phyloP scores from a whole-genome alignment of 257 asterid genomes.

The Thymus quinquecostatus region DNA sequence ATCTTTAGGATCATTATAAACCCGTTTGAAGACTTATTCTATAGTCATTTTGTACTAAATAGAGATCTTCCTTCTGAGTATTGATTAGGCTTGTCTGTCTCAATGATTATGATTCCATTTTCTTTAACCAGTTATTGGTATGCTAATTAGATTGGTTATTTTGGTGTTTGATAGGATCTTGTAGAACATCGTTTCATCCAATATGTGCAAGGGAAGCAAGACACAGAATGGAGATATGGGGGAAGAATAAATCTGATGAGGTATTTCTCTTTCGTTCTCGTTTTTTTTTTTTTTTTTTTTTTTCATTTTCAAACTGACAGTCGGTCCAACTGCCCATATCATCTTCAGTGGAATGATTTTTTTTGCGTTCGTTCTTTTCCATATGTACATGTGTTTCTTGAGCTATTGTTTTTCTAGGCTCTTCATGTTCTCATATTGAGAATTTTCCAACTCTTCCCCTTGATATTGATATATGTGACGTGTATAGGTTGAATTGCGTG shows the following conservation, averaged over 20 bases:
- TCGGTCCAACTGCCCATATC: background rate
- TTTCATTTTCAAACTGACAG: background rate
- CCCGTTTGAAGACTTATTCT: slow-evolving; percentile 2
- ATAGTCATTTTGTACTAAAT: slow-evolving; percentile 10
- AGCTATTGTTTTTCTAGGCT: slow-evolving; percentile 14
- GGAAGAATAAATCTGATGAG: slow-evolving; percentile 91
- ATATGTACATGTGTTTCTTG: background rate
- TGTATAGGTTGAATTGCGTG: slow-evolving; percentile 88
- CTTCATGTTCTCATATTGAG: slow-evolving; percentile 8
- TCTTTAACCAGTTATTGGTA: slow-evolving; percentile 24
- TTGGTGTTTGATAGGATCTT: slow-evolving; percentile 73
- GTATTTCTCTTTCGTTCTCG: slow-evolving; percentile 43
- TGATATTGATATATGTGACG: slow-evolving; percentile 23
- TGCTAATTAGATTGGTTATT: slow-evolving; percentile 33
- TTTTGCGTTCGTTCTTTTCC: background rate
- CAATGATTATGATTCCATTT: background rate
- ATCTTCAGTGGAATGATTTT: slow-evolving; percentile 5
- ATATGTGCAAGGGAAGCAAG: slow-evolving; percentile 96
- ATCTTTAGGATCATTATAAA: background rate
- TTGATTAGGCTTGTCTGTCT: slow-evolving; percentile 1
- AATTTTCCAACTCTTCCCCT: slow-evolving; percentile 19
- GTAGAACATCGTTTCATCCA: slow-evolving; percentile 98
- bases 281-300: background rate
- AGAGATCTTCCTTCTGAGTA: slow-evolving; percentile 11
- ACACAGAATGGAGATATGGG: slow-evolving; percentile 98